Conservation (phyloP, 2,329 filamentous ascomycete species). For the Amauroascus verrucosus region DNA sequence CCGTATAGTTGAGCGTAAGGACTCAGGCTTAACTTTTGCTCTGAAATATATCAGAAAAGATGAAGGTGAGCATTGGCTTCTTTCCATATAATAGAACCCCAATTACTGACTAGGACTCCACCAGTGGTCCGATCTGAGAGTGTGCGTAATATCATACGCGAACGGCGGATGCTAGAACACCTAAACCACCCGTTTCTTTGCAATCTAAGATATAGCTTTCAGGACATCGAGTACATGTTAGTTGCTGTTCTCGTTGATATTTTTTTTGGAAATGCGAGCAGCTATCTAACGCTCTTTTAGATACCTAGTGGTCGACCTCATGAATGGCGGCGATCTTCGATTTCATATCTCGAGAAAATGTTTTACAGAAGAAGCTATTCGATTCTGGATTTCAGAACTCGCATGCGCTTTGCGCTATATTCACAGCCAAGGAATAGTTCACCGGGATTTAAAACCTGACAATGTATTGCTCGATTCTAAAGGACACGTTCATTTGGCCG, state of each 20-base stretch:
- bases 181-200: constrained; percentile 96
- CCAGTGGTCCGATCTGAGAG: constrained; percentile 93
- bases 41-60: constrained; percentile 98
- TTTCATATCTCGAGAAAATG: constrained; percentile 98
- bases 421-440: constrained; percentile 76
- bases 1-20: constrained; percentile 94
- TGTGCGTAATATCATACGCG: constrained; percentile 94
- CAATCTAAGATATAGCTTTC: constrained; percentile 97
- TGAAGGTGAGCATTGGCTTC: constrained; percentile 57
- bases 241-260: constrained; percentile 14
- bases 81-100: neutral
- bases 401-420: constrained; percentile 85
- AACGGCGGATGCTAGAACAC: constrained; percentile 95
- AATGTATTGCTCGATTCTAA: constrained; percentile 81
- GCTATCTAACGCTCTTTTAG: constrained; percentile 29
- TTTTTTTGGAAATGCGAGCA: neutral
- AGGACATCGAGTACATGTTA: constrained; percentile 97
- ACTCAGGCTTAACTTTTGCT: constrained; percentile 85
- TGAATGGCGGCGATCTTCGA: constrained; percentile 92
- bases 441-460: constrained; percentile 84
- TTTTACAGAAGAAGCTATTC: constrained; percentile 92
- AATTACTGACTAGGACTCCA: constrained; percentile 6
- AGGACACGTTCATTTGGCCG: constrained; percentile 91
- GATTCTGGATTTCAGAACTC: constrained; percentile 93
- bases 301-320: constrained; percentile 91